Conservation (phyloP, 2,329 filamentous ascomycete genomes). For the Capronia epimyces region DNA sequence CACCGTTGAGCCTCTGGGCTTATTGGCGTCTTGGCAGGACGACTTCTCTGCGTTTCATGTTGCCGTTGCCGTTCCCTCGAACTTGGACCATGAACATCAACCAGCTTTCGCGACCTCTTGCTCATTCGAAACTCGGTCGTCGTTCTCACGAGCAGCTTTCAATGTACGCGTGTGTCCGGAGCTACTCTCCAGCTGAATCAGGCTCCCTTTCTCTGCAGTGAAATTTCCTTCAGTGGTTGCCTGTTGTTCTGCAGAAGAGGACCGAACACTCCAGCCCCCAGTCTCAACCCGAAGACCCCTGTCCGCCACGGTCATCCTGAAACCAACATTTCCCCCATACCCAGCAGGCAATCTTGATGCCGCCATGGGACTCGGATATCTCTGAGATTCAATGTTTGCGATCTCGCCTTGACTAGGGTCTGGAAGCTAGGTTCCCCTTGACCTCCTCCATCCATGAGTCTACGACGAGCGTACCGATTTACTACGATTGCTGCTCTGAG, state of each 20-base stretch:
- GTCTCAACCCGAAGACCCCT: constrained; percentile 1
- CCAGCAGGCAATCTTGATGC: constrained; percentile 2
- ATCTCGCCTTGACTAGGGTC: constrained; percentile 2
- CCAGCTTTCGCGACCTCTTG: too few relatives aligned
- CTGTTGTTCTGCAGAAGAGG: too few relatives aligned
- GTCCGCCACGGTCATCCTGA: constrained; percentile 18
- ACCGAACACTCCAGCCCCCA: neutral
- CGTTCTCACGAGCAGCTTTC: too few relatives aligned
- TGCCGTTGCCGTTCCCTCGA: neutral
- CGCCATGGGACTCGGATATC: constrained; percentile 9
- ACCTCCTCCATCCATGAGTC: neutral
- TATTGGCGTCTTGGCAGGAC: constrained; percentile 5
- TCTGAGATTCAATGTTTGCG: constrained; percentile 15
- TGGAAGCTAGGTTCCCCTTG: neutral
- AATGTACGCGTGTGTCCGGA: too few relatives aligned
- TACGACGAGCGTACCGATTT: neutral
- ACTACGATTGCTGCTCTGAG: neutral
- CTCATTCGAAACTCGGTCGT: too few relatives aligned
- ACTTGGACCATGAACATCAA: too few relatives aligned
- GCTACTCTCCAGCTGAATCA: too few relatives aligned
- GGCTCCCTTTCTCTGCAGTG: too few relatives aligned
- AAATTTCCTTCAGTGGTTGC: too few relatives aligned
- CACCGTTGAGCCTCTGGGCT: neutral
- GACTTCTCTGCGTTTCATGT: neutral
- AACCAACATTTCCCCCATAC: constrained; percentile 7